phyloP scores from a whole-genome alignment of 176 grass and related monocot genomes.

The Sorghum bicolor region DNA sequence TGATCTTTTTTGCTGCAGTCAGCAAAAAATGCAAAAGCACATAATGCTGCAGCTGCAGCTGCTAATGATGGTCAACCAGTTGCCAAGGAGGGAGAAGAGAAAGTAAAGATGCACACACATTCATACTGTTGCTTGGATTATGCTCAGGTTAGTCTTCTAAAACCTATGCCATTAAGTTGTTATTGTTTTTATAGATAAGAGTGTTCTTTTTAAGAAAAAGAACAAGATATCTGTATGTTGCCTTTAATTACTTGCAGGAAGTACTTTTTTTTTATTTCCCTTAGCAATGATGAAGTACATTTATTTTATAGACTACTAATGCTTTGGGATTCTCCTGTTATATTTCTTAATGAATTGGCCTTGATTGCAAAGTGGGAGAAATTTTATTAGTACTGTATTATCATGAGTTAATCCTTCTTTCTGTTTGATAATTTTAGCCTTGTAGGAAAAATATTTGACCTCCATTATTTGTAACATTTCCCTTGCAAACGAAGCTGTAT shows the following conservation, averaged over 20 bases:
- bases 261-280: neutral
- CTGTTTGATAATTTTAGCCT: neutral
- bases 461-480: neutral
- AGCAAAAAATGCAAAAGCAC: conserved; percentile 81
- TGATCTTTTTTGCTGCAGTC: conserved; percentile 50
- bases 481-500: neutral
- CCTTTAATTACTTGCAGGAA: neutral
- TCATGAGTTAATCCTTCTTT: neutral
- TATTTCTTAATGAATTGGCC: neutral
- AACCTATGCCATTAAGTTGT: conserved; percentile 7
- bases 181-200: conserved; percentile 9
- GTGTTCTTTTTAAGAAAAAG: neutral
- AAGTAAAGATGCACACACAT: conserved; percentile 92
- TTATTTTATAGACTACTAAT: neutral
- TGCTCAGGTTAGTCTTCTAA: conserved; percentile 61
- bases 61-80: conserved; percentile 45
- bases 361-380: neutral
- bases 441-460: neutral
- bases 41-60: conserved; percentile 70
- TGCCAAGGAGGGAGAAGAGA: conserved; percentile 86
- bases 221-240: neutral
- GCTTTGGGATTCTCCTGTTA: neutral
- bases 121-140: conserved; percentile 98
- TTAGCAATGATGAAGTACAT: neutral
- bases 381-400: neutral